Percentiles rank a stretch among this genome's conserved stretches.
Conservation (phyloP, 164 flowering plant species). For the Umbilicus rupestris region DNA sequence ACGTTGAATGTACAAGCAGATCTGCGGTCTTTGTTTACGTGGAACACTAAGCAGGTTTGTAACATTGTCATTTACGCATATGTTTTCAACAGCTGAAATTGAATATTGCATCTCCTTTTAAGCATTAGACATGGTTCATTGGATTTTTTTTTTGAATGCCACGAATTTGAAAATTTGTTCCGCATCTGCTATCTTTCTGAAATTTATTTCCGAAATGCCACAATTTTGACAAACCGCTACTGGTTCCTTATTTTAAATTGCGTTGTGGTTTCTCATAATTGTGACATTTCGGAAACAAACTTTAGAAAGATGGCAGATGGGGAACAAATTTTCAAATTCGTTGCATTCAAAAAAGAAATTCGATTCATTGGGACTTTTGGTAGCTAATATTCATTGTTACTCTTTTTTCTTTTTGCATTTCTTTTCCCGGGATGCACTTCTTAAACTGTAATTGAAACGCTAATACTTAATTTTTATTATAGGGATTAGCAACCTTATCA, state of each 20-base stretch:
- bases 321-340: no score
- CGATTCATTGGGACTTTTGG: neutral
- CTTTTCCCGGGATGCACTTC: neutral
- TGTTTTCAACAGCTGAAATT: neutral
- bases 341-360: no score
- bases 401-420: neutral
- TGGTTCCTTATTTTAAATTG: neutral
- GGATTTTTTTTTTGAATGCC: no score
- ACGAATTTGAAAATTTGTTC: no score
- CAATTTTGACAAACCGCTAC: no score
- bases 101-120: neutral
- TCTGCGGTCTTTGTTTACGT: conserved; percentile 73
- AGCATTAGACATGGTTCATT: neutral
- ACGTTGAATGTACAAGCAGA: conserved; percentile 68
- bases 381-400: neutral
- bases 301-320: no score
- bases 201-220: no score
- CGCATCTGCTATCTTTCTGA: no score
- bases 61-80: neutral
- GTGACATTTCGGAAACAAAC: no score
- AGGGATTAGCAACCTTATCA: neutral
- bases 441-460: neutral
- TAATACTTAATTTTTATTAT: neutral
- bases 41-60: conserved; percentile 94
- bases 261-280: no score